Percentiles rank a stretch among this genome's conserved stretches.
phyloP scores from a whole-genome alignment of 805 yeast genomes.

The Jamesozyma gamospora region DNA sequence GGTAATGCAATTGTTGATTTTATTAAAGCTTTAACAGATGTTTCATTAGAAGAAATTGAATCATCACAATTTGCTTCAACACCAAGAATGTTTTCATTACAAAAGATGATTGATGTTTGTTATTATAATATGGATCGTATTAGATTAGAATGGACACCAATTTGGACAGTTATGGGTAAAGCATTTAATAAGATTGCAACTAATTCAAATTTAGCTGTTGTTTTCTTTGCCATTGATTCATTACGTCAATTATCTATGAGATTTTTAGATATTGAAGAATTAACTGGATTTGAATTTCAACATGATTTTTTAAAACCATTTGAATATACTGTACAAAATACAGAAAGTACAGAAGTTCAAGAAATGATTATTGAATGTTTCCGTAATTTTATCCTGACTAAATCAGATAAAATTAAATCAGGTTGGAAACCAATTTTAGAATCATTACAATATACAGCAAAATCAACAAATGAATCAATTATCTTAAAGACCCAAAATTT shows the following conservation, averaged over 20 bases:
- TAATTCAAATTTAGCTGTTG: constrained; percentile 63
- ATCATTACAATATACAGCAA: constrained; percentile 66
- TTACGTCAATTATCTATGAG: constrained; percentile 86
- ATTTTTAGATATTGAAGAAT: constrained; percentile 86
- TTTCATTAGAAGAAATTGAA: constrained; percentile 83
- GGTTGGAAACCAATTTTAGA: constrained; percentile 92
- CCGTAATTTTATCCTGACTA: constrained; percentile 71
- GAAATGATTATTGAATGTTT: constrained; percentile 87
- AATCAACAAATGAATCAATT: constrained; percentile 40
- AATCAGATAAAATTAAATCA: constrained; percentile 65
- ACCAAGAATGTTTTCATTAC: constrained; percentile 87
- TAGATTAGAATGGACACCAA: constrained; percentile 89
- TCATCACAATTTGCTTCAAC: constrained; percentile 71
- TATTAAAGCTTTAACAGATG: constrained; percentile 77
- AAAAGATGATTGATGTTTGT: constrained; percentile 93
- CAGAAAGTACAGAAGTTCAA: constrained; percentile 58
- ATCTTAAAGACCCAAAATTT: constrained; percentile 57
- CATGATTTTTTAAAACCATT: constrained; percentile 89
- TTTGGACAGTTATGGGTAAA: constrained; percentile 90
- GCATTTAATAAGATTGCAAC: constrained; percentile 82
- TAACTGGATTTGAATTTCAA: constrained; percentile 92
- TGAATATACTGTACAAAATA: constrained; percentile 63
- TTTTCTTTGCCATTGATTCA: constrained; percentile 87
- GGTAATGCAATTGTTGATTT: constrained; percentile 83
- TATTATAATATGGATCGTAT: constrained; percentile 96